Base-by-base conservation (phyloP, 1,284 basidiomycete genomes). In the Phylloboletellus chloephorus region DNA sequence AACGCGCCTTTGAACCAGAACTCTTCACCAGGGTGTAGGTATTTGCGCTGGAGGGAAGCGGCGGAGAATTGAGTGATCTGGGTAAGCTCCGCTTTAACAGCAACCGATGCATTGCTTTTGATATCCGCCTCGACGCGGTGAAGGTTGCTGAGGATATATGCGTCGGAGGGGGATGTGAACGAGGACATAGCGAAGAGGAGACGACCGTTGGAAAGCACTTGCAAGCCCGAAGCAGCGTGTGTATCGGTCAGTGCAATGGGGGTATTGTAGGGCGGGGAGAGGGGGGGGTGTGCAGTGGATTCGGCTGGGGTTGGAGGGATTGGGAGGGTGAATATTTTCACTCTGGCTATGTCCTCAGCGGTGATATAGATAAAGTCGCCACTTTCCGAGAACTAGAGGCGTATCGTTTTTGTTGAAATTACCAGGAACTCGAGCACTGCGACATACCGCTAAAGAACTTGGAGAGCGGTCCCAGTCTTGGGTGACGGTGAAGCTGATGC, bases 1-100 rank as follows among this genome's bases (percentile, higher is more conserved):
- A 76, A 67, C 3, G 84, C 87, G 9, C 92, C 92, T 41, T 78
- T 73, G 67, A 93, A 95, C 79, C 82, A 91, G 56, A 95, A 84
- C 43, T 86, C 79, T 54, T 93, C 82, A 5, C 82, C 85, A 6
- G 59, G 52, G 39, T 67, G 66, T 26, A 93, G 67, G 9, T 63
- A 50, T 58, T 82, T 81, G 2, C 65, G 72, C 42, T 74, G 66
- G 23, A 95, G 66, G 1, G 67, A 70, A 4, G 69, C 57, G 26
- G 67, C 69, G 0, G 82, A 76, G 53, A 93, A 76, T 26, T 66
- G 59, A 4, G 82, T 85, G 32, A 92, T 54, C 51, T 76, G 74
- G 19, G 70, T 63, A 7, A 73, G 57, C 4, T 68, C 53, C 12
- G 60, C 64, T 32, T 58, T 60, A 43, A 63, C 64, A 40, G 52